phyloP scores from a whole-genome alignment of 2,329 filamentous ascomycete genomes.

The Aureobasidium sp. region DNA sequence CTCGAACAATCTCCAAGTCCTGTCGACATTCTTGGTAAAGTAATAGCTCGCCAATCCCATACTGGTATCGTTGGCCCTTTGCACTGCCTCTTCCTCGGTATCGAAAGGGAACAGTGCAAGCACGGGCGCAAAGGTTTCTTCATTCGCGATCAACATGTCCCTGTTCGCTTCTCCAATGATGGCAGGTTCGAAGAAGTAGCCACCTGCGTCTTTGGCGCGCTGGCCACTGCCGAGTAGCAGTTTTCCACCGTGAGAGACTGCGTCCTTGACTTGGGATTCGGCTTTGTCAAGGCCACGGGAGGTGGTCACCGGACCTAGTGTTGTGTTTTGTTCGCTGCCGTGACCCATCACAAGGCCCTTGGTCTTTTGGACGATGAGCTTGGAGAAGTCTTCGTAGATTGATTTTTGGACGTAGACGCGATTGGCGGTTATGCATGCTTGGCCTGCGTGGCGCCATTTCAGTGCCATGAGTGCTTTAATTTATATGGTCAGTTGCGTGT shows the following conservation, averaged over 20 bases:
- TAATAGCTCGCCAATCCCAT: conserved; percentile 62
- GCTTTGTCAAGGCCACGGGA: conserved; percentile 51
- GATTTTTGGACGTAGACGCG: conserved; percentile 57
- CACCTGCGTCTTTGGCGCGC: conserved; percentile 35
- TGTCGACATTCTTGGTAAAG: conserved; percentile 62
- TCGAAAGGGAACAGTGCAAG: conserved; percentile 59
- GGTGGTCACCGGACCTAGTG: conserved; percentile 56
- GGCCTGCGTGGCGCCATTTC: conserved; percentile 55
- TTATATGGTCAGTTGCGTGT: neutral
- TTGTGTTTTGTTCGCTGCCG: conserved; percentile 49
- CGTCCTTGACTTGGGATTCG: conserved; percentile 56
- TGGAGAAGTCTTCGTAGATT: conserved; percentile 56
- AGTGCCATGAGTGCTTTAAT: conserved; percentile 38
- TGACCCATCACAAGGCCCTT: conserved; percentile 54
- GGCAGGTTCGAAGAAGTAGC: conserved; percentile 66
- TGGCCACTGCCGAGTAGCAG: conserved; percentile 54
- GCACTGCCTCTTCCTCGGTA: conserved; percentile 57
- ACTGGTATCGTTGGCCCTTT: conserved; percentile 52
- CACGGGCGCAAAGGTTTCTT: conserved; percentile 62
- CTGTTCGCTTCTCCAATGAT: conserved; percentile 54
- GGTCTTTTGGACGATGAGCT: conserved; percentile 47
- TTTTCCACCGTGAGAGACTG: conserved; percentile 54
- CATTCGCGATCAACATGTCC: conserved; percentile 50
- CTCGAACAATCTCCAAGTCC: conserved; percentile 59
- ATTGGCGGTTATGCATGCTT: conserved; percentile 60